Evolutionary conservation across 2,329 filamentous ascomycete genomes (phyloP), one percentile per base, ranked within the genome.

Genomic region (Ceratocystis diversiconidia): DNA sequence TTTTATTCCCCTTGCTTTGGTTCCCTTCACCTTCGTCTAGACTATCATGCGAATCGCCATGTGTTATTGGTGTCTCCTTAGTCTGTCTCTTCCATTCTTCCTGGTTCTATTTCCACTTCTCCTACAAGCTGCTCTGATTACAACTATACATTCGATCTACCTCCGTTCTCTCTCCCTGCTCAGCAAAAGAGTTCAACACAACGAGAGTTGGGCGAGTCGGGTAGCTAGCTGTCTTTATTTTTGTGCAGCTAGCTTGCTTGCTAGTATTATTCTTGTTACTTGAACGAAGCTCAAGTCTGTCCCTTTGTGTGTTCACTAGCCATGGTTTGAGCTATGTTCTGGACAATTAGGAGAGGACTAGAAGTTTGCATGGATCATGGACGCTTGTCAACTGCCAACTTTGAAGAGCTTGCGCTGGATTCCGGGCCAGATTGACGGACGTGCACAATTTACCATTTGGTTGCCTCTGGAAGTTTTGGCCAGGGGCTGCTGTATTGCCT

Each of bases 21-120:
- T 17, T 61, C n/a, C 41, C 19, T 62, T 71, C 70, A 10, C 32
- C 55, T 5, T 28, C 28, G 7, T 57, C 17, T 8, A 30, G 12
- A 17, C 12, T 15, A 30, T 30, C 17, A 25, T 30, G 52, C 12
- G 15, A 57, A 5, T 32, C 6, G 52, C 3, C 22, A 57, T 25
- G 25, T 57, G 25, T 17, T 10, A n/a, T 36, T 59, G 55, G 25
- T 5, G 8, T 41, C 3, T 15, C 36, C 36, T 15, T 12, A 5
- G 36, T 15, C 36, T 41, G 36, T 15, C 36, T 41, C 3, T 15
- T 41, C 10, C 36, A 41, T 41, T 41, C 12, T 41, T 15, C 10
- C 36, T 15, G 3, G 10, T 5, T 41, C 36, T 41, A 41, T 41
- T 41, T 41, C 15, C 10, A 41, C 36, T 41, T 41, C 10, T 41